Base-by-base conservation (phyloP, 306 rosid genomes). In the Vigna radiata region DNA sequence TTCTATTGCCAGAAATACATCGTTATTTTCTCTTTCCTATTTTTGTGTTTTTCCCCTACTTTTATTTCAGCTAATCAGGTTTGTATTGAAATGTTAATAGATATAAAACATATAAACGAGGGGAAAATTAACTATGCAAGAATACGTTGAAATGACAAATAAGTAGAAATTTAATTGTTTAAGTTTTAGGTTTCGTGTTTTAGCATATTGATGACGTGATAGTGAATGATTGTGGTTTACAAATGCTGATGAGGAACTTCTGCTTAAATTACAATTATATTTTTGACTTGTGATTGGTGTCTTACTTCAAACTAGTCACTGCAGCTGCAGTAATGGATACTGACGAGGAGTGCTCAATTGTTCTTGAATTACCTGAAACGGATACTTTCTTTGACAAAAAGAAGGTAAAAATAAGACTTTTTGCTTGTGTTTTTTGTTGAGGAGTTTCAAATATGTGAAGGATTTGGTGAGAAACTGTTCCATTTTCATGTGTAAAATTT, bases 311-410 rank as follows among this genome's bases (percentile, higher is more conserved):
- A 66, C 27, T 25, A 25, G 27, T 25, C 27, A 25, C 27, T 25
- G 27, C 91, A 90, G 92, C 73, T 29, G 43, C 72, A 23, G 31
- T 53, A 43, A 78, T 75, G 86, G 74, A 80, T 72, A 71, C 81
- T 62, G 85, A 79, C 8, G 47, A 83, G 56, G 84, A 75, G 69
- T 83, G 84, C 82, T 77, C 85, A 16, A 21, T 92, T 79, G 83
- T 80, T 82, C 90, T 90, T n/a, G 94, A 93, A 79, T 84, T 90
- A 53, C 47, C 89, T 29, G 83, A 87, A 79, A 79, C 44, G 29
- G 97, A 95, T 81, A 73, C 53, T 65, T 80, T 88, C 65, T 94
- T 64, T 81, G 70, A 86, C 56, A 78, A 68, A 72, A 95, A 88
- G 91, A 86, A 89, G 96, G 99, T 92, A 85, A 70, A 47, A 27